Base-by-base conservation (phyloP, 345 rosid genomes). In the Geranium brycei region DNA sequence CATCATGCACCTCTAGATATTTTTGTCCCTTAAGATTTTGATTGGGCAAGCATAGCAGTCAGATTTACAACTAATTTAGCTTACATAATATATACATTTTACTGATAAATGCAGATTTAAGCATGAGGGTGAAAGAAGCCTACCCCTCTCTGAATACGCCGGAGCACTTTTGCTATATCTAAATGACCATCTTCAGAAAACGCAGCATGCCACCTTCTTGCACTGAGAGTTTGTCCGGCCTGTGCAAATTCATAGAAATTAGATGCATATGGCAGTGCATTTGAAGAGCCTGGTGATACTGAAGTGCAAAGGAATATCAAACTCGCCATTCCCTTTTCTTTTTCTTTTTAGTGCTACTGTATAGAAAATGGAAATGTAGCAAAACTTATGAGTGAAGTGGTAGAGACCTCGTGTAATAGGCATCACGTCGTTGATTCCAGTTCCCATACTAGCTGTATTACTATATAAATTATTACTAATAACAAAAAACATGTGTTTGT, bases 71-170 rank as follows among this genome's bases (percentile, higher is more conserved):
- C 1, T 47, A 47, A 47, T 47, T 47, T 47, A 47, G 53, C 53
- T 47, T 47, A 47, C 15, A 10, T 10, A 64, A 38, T 16, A 47
- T 35, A 51, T 64, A 5, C 11, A 4, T 51, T 63, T 3, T 19
- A 15, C 19, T 11, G 13, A 64, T 19, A 47, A 30, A 53, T 2
- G 47, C 17, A 56, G 14, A 65, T 13, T 47, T 11, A 65, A 41
- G n/a, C 40, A 16, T 14, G 15, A 60, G 41, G 15, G 63, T 19
- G 13, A 47, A n/a, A 14, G 30, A 41, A 47, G 7, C 16, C 30
- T 72, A 93, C 99, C 78, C 96, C 99, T 31, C 91, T 83, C 71
- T 90, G 99, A 64, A 93, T 90, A 67, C 99, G 80, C 62, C 84
- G 77, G 57, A 93, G 97, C 38, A 90, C 95, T 73, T 74, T 86